Evolutionary conservation across 257 asterid species (phyloP).

Genomic region (Solanum chilense): DNA sequence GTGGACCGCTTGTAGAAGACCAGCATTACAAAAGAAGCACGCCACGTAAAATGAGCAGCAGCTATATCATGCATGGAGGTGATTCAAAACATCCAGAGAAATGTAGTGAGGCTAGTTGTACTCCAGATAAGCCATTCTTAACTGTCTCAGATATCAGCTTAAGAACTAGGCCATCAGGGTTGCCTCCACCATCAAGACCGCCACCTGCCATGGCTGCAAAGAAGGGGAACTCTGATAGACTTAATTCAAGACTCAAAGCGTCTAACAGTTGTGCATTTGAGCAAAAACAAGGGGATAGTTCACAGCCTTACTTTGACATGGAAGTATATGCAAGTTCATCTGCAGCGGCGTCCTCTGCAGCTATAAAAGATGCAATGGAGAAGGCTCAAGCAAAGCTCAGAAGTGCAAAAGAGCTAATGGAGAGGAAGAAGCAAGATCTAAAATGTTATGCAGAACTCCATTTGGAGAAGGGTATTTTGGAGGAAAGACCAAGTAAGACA

Average conservation of each 20-base stretch:
- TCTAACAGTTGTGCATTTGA: slow-evolving; percentile 33
- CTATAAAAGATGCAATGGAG: slow-evolving; percentile 20
- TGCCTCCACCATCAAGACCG: slow-evolving; percentile 95
- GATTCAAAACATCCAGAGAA: slow-evolving; percentile 14
- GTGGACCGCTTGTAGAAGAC: slow-evolving; percentile 16
- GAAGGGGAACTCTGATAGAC: slow-evolving; percentile 18
- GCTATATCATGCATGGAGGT: slow-evolving; percentile 7
- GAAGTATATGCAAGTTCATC: slow-evolving; percentile 43
- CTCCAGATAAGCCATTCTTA: slow-evolving; percentile 39
- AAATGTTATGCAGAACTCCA: slow-evolving; percentile 10
- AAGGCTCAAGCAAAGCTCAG: slow-evolving; percentile 23
- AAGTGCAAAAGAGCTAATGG: slow-evolving; percentile 24
- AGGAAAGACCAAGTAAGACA: slow-evolving; percentile 20
- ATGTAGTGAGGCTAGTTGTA: slow-evolving; percentile 13
- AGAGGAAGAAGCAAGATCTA: slow-evolving; percentile 13
- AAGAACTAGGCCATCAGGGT: slow-evolving; percentile 63
- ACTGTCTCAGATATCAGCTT: slow-evolving; percentile 68
- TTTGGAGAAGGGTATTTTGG: slow-evolving; percentile 11
- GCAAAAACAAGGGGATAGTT: slow-evolving; percentile 21
- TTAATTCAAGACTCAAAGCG: slow-evolving; percentile 22
- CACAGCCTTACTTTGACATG: slow-evolving; percentile 38
- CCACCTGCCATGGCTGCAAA: slow-evolving; percentile 54
- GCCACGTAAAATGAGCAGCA: slow-evolving; percentile 16
- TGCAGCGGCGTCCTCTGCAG: slow-evolving; percentile 17
- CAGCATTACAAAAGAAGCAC: slow-evolving; percentile 12